Evolutionary conservation across 2,329 filamentous ascomycete genomes (phyloP), one percentile per base, ranked within the genome.

Genomic region (Verticillium alfalfae): DNA sequence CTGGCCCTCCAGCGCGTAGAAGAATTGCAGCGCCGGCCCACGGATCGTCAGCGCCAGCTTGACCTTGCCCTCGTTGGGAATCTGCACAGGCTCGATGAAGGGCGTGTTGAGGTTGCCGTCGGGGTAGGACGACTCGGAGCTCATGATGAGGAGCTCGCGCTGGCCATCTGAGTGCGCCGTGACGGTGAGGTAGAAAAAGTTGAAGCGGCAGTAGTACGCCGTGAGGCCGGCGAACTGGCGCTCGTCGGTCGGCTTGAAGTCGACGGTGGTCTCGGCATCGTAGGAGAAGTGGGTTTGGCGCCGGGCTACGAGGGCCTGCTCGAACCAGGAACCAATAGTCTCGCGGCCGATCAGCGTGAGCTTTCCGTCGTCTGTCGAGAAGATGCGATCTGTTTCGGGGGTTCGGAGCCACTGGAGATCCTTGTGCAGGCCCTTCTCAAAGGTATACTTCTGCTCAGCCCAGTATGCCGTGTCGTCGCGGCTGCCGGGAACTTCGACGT

Each of bases 101-200:
- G 83, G 81, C 3, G 70, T 65, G 7, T 72, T 66, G 5, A 88
- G 76, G 6, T 75, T 71, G 3, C 83, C 80, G 4, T 80, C 74
- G 0, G 85, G 85, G 72, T 75, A 87, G 0, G 84, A 86, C 0
- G 74, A 80, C 66, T 88, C 83, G 0, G 84, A 87, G 22, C 76
- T 78, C 68, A 85, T 70, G 61, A 88, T 79, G 16, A 85, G 77
- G 8, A 88, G 74, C 70, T 88, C 85, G 10, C 85, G 79, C 64
- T 81, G 74, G 1, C 84, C 84, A 60, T 85, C 79, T 0, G 79
- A 73, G 66, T 84, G 73, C 0, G 84, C 84, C 2, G 84, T 84
- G 2, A 88, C 81, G 0, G 83, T 79, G 6, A 88, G 76, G 66
- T 88, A 88, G 75, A 86, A 88, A 72, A 87, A 88, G 71, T 88